Conservation (phyloP, 345 rosid genomes). For the Melaleuca alternifolia region DNA sequence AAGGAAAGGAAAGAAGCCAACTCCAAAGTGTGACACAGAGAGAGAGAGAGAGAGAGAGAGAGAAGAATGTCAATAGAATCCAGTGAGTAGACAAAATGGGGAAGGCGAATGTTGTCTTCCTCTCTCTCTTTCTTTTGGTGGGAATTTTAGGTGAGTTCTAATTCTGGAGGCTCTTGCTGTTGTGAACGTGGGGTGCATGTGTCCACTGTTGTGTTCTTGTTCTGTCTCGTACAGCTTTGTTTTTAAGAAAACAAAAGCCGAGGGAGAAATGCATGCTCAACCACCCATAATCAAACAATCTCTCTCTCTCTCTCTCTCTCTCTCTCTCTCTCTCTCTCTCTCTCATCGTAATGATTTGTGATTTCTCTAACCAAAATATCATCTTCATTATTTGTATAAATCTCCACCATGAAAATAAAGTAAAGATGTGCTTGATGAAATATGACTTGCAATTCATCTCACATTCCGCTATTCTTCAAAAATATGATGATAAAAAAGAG, state of each 20-base stretch:
- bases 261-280: neutral
- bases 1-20: neutral
- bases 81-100: neutral
- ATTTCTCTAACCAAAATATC: neutral
- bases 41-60: neutral
- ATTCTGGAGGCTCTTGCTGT: neutral
- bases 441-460: neutral
- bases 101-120: neutral
- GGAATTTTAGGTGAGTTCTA: neutral
- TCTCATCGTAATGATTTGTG: neutral
- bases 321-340: neutral
- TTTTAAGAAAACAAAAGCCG: neutral
- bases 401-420: neutral
- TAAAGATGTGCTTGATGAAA: neutral
- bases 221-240: neutral
- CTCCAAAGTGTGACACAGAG: neutral
- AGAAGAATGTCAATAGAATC: neutral
- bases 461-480: accelerated
- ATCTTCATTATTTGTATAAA: neutral
- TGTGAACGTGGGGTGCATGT: conserved; percentile 53
- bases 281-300: neutral
- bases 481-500: neutral
- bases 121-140: neutral
- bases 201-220: neutral
- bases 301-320: neutral